phyloP scores from a whole-genome alignment of 495 filamentous ascomycete species.

The Glutinoglossum americanum region DNA sequence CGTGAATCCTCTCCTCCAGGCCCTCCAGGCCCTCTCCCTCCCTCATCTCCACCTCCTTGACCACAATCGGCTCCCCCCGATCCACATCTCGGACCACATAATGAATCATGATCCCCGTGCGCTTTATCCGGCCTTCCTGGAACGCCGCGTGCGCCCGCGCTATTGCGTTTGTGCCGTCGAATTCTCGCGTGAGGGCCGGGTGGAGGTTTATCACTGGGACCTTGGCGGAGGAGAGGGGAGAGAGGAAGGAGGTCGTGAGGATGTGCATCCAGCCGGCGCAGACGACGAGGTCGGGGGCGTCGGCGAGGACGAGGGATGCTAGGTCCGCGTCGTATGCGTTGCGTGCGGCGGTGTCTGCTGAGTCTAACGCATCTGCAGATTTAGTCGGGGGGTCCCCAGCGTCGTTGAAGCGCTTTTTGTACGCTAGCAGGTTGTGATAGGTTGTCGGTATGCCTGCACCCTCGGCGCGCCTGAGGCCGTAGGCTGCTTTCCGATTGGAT shows the following conservation, averaged over 20 bases:
- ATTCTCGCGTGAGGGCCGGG: conserved; percentile 53
- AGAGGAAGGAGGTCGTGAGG: conserved; percentile 38
- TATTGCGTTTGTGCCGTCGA: conserved; percentile 64
- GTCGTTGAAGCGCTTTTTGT: conserved; percentile 18
- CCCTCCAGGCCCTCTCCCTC: not conserved
- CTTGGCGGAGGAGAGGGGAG: conserved; percentile 34
- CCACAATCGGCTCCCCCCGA: conserved; percentile 1
- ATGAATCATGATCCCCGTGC: conserved; percentile 87
- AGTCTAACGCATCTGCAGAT: not conserved
- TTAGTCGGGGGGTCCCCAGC: conserved; percentile 22
- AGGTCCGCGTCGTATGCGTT: conserved; percentile 64
- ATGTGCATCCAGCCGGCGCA: conserved; percentile 57
- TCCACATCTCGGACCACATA: conserved; percentile 42
- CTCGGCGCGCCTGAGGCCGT: conserved; percentile 52
- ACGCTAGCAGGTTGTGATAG: conserved; percentile 71
- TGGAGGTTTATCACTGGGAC: conserved; percentile 74
- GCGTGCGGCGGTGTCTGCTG: conserved; percentile 22
- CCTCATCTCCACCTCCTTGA: not conserved
- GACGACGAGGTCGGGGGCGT: conserved; percentile 49
- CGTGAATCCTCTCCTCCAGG: conserved; percentile 4
- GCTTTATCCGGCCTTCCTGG: conserved; percentile 44
- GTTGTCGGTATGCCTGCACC: conserved; percentile 50
- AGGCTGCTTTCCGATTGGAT: conserved; percentile 63
- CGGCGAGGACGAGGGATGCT: conserved; percentile 44
- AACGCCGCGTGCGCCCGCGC: conserved; percentile 58